Percentiles rank a stretch among this genome's conserved stretches.
Conservation (phyloP, 371 early-diverging fungal genomes). For the Choanephora cucurbitarum region DNA sequence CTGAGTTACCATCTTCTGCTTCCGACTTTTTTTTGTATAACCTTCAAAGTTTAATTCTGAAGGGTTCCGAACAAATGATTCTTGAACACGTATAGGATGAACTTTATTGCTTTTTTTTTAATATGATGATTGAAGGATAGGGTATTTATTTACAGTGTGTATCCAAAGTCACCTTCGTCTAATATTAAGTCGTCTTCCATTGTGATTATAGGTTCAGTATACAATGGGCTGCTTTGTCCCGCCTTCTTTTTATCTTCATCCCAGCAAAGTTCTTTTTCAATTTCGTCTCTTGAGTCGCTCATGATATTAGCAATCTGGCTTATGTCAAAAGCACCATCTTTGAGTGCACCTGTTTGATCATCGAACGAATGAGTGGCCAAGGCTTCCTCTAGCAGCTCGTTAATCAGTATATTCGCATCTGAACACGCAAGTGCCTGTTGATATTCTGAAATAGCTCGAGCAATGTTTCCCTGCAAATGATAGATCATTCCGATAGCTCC, state of each 20-base stretch:
- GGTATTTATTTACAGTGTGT: neutral
- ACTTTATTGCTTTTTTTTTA: no score
- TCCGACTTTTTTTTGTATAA: neutral
- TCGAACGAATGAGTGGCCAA: neutral
- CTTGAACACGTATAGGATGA: neutral
- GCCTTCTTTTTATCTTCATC: neutral
- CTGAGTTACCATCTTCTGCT: no score
- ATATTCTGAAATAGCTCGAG: constrained; percentile 58
- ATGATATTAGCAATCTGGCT: constrained; percentile 8
- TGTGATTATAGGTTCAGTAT: neutral
- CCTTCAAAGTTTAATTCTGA: neutral
- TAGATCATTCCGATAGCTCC: constrained; percentile 56
- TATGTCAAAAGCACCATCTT: constrained; percentile 9
- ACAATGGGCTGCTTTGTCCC: neutral
- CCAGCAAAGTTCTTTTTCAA: constrained; percentile 11
- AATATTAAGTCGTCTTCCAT: constrained; percentile 15
- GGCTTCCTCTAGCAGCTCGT: constrained; percentile 15
- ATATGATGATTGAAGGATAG: no score
- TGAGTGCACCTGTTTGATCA: neutral
- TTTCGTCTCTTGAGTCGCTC: constrained; percentile 5
- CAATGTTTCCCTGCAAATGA: constrained; percentile 46
- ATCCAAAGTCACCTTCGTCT: constrained; percentile 17
- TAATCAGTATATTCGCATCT: constrained; percentile 3
- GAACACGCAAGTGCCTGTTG: constrained; percentile 40
- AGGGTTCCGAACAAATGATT: neutral